Percentiles rank a stretch among this genome's conserved stretches.
phyloP scores from a whole-genome alignment of 495 filamentous ascomycete genomes.

The Trichoderma reesei region DNA sequence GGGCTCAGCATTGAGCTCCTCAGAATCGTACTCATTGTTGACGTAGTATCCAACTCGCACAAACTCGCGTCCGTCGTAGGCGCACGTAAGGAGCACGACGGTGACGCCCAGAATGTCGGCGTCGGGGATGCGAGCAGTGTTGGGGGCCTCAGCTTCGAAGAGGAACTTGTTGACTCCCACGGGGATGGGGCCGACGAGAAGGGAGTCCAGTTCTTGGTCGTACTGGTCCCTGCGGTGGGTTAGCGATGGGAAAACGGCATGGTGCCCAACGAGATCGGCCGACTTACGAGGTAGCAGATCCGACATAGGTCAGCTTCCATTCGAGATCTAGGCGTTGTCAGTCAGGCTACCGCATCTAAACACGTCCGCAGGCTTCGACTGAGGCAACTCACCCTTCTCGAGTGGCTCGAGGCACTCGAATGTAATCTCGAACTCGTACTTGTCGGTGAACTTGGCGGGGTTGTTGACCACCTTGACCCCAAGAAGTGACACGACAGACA shows the following conservation, averaged over 20 bases:
- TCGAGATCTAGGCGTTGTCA: slow-evolving; percentile 64
- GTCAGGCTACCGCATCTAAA: background rate
- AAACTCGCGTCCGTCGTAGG: slow-evolving; percentile 93
- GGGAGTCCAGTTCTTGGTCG: slow-evolving; percentile 94
- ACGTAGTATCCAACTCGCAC: slow-evolving; percentile 98
- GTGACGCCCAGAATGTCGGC: slow-evolving; percentile 96
- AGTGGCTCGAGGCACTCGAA: slow-evolving; percentile 91
- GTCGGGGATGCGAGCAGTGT: slow-evolving; percentile 78
- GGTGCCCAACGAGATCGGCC: background rate
- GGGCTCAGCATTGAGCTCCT: slow-evolving; percentile 78
- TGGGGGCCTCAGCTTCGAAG: slow-evolving; percentile 89
- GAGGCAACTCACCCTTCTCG: slow-evolving; percentile 59
- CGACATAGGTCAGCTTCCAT: slow-evolving; percentile 98
- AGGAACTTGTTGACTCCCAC: slow-evolving; percentile 97
- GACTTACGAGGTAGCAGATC: slow-evolving; percentile 88
- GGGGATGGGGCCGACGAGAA: slow-evolving; percentile 92
- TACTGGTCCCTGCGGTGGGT: slow-evolving; percentile 65
- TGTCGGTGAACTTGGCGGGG: slow-evolving; percentile 77
- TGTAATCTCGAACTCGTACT: slow-evolving; percentile 95
- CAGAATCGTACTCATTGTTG: slow-evolving; percentile 94
- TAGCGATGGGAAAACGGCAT: slow-evolving; percentile 12
- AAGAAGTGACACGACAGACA: slow-evolving; percentile 94
- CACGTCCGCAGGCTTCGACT: background rate
- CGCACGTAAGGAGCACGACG: slow-evolving; percentile 91
- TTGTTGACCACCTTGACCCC: slow-evolving; percentile 95